Conservation (phyloP, 2,329 filamentous ascomycete species). For the Calonectria fujianensis region DNA sequence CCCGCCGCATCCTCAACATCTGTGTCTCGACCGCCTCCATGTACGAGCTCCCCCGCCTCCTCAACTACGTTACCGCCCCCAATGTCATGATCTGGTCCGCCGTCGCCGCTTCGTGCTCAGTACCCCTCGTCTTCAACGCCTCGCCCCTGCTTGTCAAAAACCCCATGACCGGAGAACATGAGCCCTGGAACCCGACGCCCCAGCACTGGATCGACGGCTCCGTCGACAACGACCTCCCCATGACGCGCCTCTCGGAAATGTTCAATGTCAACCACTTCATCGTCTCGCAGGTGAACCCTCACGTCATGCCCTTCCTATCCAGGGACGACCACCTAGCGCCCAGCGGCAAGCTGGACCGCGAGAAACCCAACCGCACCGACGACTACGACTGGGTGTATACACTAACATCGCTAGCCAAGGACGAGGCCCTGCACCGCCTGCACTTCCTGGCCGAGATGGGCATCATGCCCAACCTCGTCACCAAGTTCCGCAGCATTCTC, state of each 20-base stretch:
- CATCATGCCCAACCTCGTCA: constrained; percentile 85
- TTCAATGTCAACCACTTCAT: constrained; percentile 99
- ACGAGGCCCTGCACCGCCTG: constrained; percentile 87
- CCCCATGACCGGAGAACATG: constrained; percentile 83
- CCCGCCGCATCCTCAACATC: constrained; percentile 92
- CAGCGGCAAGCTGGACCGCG: constrained; percentile 53
- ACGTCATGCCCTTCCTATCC: constrained; percentile 89
- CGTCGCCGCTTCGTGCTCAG: constrained; percentile 95
- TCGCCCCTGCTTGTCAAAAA: constrained; percentile 90
- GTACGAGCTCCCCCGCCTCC: constrained; percentile 88
- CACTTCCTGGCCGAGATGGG: constrained; percentile 88
- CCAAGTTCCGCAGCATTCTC: constrained; percentile 86
- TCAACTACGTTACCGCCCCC: constrained; percentile 95
- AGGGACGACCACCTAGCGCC: constrained; percentile 79
- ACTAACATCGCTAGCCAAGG: constrained; percentile 83
- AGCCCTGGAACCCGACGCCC: constrained; percentile 89
- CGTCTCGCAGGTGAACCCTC: constrained; percentile 96
- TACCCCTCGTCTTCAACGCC: constrained; percentile 89
- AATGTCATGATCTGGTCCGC: constrained; percentile 98
- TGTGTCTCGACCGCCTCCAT: constrained; percentile 91
- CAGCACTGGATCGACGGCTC: constrained; percentile 96
- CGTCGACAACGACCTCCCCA: constrained; percentile 94
- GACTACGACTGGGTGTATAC: constrained; percentile 77
- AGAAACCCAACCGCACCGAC: constrained; percentile 55
- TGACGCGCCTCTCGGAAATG: constrained; percentile 92